Base-by-base conservation (phyloP, 148 eudicot species). In the Talinum fruticosum region DNA sequence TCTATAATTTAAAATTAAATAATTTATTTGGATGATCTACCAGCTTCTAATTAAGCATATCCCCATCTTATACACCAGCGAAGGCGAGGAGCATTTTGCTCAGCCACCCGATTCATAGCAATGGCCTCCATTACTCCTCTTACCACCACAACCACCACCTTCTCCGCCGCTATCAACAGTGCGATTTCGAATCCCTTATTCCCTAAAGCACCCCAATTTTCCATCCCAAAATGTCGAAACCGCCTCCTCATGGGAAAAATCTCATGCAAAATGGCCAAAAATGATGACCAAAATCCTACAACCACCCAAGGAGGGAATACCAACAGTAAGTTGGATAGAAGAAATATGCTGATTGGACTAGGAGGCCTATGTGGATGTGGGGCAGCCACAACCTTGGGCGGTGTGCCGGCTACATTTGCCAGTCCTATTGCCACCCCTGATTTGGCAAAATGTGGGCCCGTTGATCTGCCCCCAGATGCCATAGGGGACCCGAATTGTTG, bases 321-420 rank as follows among this genome's bases (percentile, higher is more conserved):
- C 13, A 2, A 36, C 14, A 10, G 16, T 51, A 92, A 81, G 76
- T 79, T 90, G 32, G 91, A 88, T 73, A 82, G 97, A 67, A 87
- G 97, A 78, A 82, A 89, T 34, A 14, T 93, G 69, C 84, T 93
- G 0, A 62, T 93, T 64, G 96, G 95, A 68, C 82, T 93, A 47
- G 96, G 96, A 10, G 96, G 97, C 1, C 84, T 89, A 1, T 91
- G 88, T 66, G 89, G 84, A 1, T 91, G 88, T 66, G 89, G 84
- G 16, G 91, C 89, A 1, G 77, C 87, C 36, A 53, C 83, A 36
- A 70, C 77, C n/a, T 66, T 87, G 28, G 47, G 80, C 37, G 84
- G 83, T 0, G 36, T 76, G 38, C 83, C 86, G 0, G 23, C 71
- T 4, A 81, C 89, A 32, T 30, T 79, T 0, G 94, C 94, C 0